Base-by-base conservation (phyloP, 192 early-diverging fungal genomes). In the Fimicolochytrium jonesii region DNA sequence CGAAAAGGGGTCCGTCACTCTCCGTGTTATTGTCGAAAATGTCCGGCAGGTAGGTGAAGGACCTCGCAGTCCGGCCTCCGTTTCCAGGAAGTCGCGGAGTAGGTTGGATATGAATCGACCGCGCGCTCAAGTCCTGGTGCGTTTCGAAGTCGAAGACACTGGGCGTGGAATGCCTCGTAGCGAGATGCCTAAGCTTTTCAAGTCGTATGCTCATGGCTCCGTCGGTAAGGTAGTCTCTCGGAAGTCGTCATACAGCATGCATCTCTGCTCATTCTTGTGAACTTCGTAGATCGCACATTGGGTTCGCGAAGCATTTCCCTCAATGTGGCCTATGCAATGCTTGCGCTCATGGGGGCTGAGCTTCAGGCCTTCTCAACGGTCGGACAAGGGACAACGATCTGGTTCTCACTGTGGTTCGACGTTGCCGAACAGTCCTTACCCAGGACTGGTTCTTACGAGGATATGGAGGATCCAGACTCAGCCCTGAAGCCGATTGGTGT, bases 111-210 rank as follows among this genome's bases (percentile, higher is more conserved):
- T n/a, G n/a, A n/a, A n/a, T n/a, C n/a, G n/a, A n/a, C n/a, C n/a
- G n/a, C n/a, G n/a, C n/a, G n/a, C n/a, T n/a, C 62, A 64, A 45
- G 62, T 32, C 6, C 23, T 53, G 5, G 34, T 64, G 25, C 48
- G 51, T 3, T 66, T 66, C 35, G 64, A 66, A 48, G 45, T 66
- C n/a, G 64, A 55, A 34, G 64, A 66, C 30, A 66, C 64, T 35
- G 64, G 64, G 2, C 18, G 32, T 22, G 53, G 43, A 32, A 56
- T 66, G 17, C 25, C 64, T 2, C 56, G 32, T n/a, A 32, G 22
- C 6, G 54, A 35, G 4, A 39, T 66, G 35, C 54, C 64, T 6
- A 56, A 56, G 20, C 33, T 66, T 3, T 57, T 66, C n/a, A 56
- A 57, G 55, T 57, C 15, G 15, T 64, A 53, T 29, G 20, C 45